phyloP scores from a whole-genome alignment of 108 stramenopile species.

The Discostella stelligeroides region DNA sequence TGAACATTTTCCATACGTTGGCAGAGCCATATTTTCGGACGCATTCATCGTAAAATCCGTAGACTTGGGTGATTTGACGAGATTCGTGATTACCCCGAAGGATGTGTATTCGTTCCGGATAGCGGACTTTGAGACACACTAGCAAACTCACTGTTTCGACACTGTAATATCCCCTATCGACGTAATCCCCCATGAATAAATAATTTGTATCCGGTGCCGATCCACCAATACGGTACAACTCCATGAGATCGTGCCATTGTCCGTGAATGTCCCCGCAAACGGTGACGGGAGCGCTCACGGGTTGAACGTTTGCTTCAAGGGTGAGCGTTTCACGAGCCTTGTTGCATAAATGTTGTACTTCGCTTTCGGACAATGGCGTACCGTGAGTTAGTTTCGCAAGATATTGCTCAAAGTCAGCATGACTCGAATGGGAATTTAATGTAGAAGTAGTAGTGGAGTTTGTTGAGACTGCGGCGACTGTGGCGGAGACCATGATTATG shows the following conservation, averaged over 20 bases:
- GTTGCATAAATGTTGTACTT: constrained; percentile 86
- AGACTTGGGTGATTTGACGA: constrained; percentile 96
- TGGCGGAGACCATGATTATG: neutral
- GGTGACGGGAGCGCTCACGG: constrained; percentile 91
- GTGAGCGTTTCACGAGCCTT: constrained; percentile 82
- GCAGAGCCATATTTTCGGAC: constrained; percentile 97
- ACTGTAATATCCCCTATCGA: constrained; percentile 98
- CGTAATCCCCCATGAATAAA: constrained; percentile 99
- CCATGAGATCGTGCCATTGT: constrained; percentile 95
- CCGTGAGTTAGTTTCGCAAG: constrained; percentile 82
- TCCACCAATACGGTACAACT: constrained; percentile 93
- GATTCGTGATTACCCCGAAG: constrained; percentile 95
- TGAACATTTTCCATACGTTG: constrained; percentile 98
- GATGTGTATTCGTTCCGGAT: constrained; percentile 92
- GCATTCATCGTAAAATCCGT: constrained; percentile 99
- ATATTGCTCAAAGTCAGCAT: constrained; percentile 82
- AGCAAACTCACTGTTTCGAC: constrained; percentile 96
- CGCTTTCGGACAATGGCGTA: constrained; percentile 82
- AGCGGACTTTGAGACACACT: constrained; percentile 95
- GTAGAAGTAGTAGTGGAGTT: constrained; percentile 8
- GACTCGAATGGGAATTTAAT: constrained; percentile 27
- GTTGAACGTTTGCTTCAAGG: constrained; percentile 87
- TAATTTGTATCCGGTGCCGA: constrained; percentile 97
- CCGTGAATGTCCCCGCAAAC: constrained; percentile 93
- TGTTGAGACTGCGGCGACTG: neutral